These are phyloP conservation scores for Juglanconis juglandina DNA, from an alignment of 2,329 filamentous ascomycete genomes.

Conservation along the genomic window DNA sequence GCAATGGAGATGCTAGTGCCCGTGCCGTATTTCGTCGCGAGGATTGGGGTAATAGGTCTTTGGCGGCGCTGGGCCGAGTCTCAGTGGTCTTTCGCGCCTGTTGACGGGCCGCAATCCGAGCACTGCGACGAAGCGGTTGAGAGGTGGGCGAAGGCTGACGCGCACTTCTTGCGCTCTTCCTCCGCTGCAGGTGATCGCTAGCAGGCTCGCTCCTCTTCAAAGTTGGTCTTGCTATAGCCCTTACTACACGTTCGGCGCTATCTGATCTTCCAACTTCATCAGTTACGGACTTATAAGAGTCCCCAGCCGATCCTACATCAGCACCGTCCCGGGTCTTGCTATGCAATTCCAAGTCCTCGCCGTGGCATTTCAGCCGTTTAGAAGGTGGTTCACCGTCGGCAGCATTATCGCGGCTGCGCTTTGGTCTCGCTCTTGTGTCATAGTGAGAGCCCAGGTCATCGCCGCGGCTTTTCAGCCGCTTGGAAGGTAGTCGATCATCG, in stretches of 20 bases:
- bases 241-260: background rate
- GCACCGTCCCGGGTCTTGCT: background rate
- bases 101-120: background rate
- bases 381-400: background rate
- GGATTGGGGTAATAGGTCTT: background rate
- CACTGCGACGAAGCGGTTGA: conserved; percentile 2
- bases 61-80: background rate
- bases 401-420: background rate
- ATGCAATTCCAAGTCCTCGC: background rate
- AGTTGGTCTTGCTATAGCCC: background rate
- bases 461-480: background rate
- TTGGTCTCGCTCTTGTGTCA: background rate
- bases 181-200: background rate
- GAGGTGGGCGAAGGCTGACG: background rate
- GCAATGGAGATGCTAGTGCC: background rate
- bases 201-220: background rate
- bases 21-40: background rate
- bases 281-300: background rate
- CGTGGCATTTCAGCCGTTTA: background rate
- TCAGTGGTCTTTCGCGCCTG: background rate
- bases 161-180: background rate
- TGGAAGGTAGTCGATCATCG: background rate
- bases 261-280: background rate
- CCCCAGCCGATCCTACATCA: background rate
- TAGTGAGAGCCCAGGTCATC: background rate